Percentiles rank a stretch among this genome's conserved stretches.
Conservation (phyloP, 306 rosid species). For the Psophocarpus tetragonolobus region DNA sequence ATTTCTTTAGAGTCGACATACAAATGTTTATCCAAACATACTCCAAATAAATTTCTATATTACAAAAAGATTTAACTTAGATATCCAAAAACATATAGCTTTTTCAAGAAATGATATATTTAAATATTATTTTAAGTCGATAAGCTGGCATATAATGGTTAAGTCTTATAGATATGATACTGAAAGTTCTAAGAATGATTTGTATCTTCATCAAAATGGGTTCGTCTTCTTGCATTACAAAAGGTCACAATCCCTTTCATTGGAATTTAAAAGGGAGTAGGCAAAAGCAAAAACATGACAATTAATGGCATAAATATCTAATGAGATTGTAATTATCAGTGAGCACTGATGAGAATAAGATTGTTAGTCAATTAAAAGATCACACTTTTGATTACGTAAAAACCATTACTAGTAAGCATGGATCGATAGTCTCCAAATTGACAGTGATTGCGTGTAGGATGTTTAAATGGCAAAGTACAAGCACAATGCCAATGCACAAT, state of each 20-base stretch:
- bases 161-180: conserved; percentile 32
- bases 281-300: neutral
- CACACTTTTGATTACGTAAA: neutral
- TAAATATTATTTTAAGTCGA: conserved; percentile 6
- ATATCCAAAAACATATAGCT: no score
- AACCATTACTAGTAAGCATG: neutral
- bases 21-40: no score
- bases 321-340: neutral
- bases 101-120: conserved; percentile 1
- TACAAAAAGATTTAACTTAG: no score
- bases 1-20: no score
- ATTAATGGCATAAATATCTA: neutral
- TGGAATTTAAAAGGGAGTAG: conserved; percentile 16
- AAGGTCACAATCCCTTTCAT: neutral
- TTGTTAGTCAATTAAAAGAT: conserved; percentile 8
- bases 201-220: conserved; percentile 11
- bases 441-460: conserved; percentile 2
- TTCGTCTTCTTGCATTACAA: conserved; percentile 13
- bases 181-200: conserved; percentile 32
- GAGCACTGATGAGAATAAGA: conserved; percentile 10
- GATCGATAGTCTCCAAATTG: neutral
- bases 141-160: conserved; percentile 32
- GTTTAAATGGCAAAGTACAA: neutral
- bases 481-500: neutral
- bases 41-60: no score